Evolutionary conservation across 495 filamentous ascomycete genomes (phyloP), one percentile per base, ranked within the genome.

Genomic region (Talaromyces liani): DNA sequence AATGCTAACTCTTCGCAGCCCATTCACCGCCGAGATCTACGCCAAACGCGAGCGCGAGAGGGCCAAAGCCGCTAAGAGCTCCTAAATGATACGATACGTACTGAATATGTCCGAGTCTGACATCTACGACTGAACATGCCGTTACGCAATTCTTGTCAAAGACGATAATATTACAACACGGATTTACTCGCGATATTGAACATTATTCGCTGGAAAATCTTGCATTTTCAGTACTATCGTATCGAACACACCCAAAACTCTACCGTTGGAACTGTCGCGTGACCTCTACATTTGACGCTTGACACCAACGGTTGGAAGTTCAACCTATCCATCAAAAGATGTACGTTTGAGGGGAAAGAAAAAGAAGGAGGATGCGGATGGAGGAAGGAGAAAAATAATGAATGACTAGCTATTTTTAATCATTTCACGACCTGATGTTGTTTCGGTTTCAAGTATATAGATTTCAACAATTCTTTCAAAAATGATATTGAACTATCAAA

Each of bases 1-100:
- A 20, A 49, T 49, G 41, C 57, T 58, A 49, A 55, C 54, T 60
- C 6, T 65, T 58, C 41, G 22, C 68, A 88, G 85, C 80, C 93
- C 93, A n/a, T 98, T 98, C 77, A 98, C 94, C 34, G 85, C 85
- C 1, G 90, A 84, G 65, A 98, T 98, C 66, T 98, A 98, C 75
- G 89, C 88, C 62, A 96, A 96, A 86, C 87, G 94, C 45, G 78
- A 80, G 65, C 78, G 78, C 25, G 74, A 79, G 66, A 76, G 74
- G 33, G 71, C 75, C 18, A 79, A 79, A 62, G 71, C 70, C 64
- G 73, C 75, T 66, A 79, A 80, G 72, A 66, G 66, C 62, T 73
- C 72, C 67, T 80, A 76, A 71, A 64, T n/a, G 16, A 18, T 24
- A 20, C 16, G 18, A 20, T 20, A 49, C 3, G 3, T 49, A 49